Base-by-base conservation (phyloP, 768 basidiomycete species). In the Boletales sp. region DNA sequence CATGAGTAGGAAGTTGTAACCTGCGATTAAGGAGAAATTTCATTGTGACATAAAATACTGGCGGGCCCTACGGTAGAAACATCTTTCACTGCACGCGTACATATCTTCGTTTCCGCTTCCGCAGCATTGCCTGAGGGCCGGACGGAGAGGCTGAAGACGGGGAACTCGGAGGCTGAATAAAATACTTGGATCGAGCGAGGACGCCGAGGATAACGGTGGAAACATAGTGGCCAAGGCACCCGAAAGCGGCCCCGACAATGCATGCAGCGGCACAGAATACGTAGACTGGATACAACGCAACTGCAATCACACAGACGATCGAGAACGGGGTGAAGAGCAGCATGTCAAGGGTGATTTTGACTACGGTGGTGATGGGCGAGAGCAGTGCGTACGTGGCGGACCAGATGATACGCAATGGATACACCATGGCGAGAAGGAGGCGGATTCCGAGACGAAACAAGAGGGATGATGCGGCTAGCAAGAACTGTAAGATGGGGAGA, bases 201-300 rank as follows among this genome's bases (percentile, higher is more conserved):
- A 30, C 4, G 46, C 31, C 32, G 1, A 63, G 34, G 10, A 63
- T 47, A 3, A 44, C 2, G n/a, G 38, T 57, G 41, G 57, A 49
- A 11, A 55, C 7, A 31, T 64, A 61, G 33, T 51, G 57, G 1
- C 72, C 82, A 12, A 67, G 52, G 1, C 74, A 42, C 3, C 82
- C 82, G 1, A 83, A 39, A 17, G 73, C 15, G 10, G 64, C 66
- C 7, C 82, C 82, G 9, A 71, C 70, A 44, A 84, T 75, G 53
- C 78, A 81, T 1, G 82, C 81, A 1, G 79, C 74, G 2, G 79
- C 79, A 35, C 70, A 73, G 51, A 83, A 75, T 13, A 82, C 73
- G 54, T 83, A 84, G 32, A 82, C 44, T 0, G 82, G 82, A 41
- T 78, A 80, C 1, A 83, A 44, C 10, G 72, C 70, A 8, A 75